Evolutionary conservation across 202 grass and related monocot genomes (phyloP), one percentile per base, ranked within the genome.

Genomic region (Panicum virgatum): DNA sequence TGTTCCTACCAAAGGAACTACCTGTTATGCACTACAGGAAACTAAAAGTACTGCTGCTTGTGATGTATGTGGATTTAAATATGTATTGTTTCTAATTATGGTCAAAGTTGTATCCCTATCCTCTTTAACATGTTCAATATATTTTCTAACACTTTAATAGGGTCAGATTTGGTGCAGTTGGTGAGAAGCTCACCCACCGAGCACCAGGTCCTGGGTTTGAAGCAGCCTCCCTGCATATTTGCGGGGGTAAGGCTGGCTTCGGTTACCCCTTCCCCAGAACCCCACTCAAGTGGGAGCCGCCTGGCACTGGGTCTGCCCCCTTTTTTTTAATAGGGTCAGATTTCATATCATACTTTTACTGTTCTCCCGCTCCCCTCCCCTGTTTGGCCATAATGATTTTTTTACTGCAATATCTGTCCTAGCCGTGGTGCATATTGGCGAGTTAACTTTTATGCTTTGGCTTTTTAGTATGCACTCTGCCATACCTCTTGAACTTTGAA

Each of bases 11-110:
- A 11, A 45, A 62, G 7, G 34, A 47, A 14, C 2, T 56, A 4
- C 44, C 45, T 75, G 7, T 16, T 22, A 67, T 69, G 32, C 32
- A 82, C 61, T 69, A 20, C 75, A 51, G 68, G 15, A 62, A 68
- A 62, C 15, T 58, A 16, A 63, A 36, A 56, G 25, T 60, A 42
- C 7, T 69, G 5, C 50, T 46, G 64, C 14, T 12, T 87, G 14
- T 74, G 48, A 30, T 27, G 12, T 69, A 20, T 68, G 20, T 60
- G 8, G 30, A 61, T 69, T 73, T 26, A 15, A 15, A 45, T 66
- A n/a, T 67, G 37, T 64, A 37, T 13, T 39, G 25, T 29, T 79
- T 47, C 25, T 80, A 22, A 37, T 26, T 68, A 3, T 50, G 26
- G 14, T 34, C 53, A 47, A 69, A 29, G 57, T 45, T 12, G 12